phyloP scores from a whole-genome alignment of 306 rosid genomes.

The Datisca glomerata region DNA sequence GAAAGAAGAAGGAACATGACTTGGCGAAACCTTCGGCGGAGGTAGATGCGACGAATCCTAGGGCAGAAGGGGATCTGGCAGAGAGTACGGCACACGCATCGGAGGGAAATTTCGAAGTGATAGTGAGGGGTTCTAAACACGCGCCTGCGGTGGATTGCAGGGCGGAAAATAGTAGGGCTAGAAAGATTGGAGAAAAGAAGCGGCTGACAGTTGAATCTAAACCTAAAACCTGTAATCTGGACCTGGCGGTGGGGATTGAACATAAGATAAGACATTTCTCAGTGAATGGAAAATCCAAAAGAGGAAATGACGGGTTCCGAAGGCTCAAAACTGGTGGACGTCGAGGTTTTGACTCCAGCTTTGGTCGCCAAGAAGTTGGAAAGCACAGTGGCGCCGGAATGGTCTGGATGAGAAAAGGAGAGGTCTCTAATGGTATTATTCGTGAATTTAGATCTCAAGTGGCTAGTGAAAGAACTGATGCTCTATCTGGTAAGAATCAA shows the following conservation, averaged over 20 bases:
- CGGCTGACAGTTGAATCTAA: conserved; percentile 1
- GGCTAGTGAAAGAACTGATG: conserved; percentile 1
- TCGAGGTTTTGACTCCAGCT: not conserved
- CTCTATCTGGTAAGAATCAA: conserved; percentile 22
- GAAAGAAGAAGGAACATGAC: not conserved
- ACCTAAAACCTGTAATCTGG: not conserved
- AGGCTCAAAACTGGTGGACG: conserved; percentile 1
- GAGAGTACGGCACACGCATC: conserved; percentile 1
- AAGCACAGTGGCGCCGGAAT: conserved; percentile 3
- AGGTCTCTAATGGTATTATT: conserved; percentile 10
- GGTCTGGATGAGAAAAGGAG: conserved; percentile 59
- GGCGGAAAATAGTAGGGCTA: conserved; percentile 4
- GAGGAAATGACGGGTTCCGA: not conserved
- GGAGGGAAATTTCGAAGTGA: conserved; percentile 2
- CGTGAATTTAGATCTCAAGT: conserved; percentile 7
- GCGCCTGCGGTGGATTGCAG: not conserved
- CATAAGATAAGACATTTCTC: conserved; percentile 15
- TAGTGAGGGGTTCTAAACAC: not conserved
- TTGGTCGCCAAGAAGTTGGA: not conserved
- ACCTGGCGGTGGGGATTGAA: conserved; percentile 13
- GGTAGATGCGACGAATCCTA: conserved; percentile 5
- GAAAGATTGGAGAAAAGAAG: conserved; percentile 5
- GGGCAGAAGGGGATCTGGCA: not conserved
- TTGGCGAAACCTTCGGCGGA: too few species aligned
- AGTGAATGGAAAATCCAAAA: conserved; percentile 4